Evolutionary conservation across 495 filamentous ascomycete species (phyloP), one percentile per base, ranked within the genome.

Genomic region (Penicillium canariense): DNA sequence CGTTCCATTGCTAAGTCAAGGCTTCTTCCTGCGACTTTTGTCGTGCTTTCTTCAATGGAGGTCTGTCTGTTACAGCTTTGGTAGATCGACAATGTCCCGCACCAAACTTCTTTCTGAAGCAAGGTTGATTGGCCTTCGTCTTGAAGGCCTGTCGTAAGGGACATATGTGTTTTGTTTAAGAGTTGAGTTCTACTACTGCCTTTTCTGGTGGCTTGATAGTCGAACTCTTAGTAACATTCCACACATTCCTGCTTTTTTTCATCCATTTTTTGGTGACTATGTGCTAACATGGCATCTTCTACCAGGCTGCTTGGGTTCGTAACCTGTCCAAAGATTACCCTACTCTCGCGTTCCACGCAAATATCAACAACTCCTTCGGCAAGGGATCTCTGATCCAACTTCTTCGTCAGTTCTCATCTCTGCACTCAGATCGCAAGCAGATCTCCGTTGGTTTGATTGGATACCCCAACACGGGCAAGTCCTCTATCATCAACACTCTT

Each of bases 171-270:
- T 80, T 85, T 86, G 84, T 87, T 84, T 84, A 67, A 87, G 90
- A 96, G 91, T 96, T 91, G 91, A 95, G 84, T 71, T 78, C 82
- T 81, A 64, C 63, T 75, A 71, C 74, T 69, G 61, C 73, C 68
- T 66, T 59, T 67, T 64, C 52, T 68, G 68, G 69, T 65, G 60
- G 68, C 68, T 65, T 68, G 55, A 77, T 93, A 84, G 86, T 78
- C 80, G 81, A 83, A 75, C 87, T 96, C 94, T 95, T 97, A 98
- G 93, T 96, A 87, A 88, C 87, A 90, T 88, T 86, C 87, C 92
- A 95, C 83, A 98, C 93, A 98, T 88, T 61, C 58, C 51, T 62
- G 44, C n/a, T 18, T 46, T 55, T 44, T 12, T 46, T 31, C 43
- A 46, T 6, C 22, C 34, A 35, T 48, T 52, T 60, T 48, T 54